Percentiles rank a stretch among this genome's conserved stretches.
Evolutionary conservation across 768 basidiomycete species (phyloP).

Genomic region (Polyporus arcularius): DNA sequence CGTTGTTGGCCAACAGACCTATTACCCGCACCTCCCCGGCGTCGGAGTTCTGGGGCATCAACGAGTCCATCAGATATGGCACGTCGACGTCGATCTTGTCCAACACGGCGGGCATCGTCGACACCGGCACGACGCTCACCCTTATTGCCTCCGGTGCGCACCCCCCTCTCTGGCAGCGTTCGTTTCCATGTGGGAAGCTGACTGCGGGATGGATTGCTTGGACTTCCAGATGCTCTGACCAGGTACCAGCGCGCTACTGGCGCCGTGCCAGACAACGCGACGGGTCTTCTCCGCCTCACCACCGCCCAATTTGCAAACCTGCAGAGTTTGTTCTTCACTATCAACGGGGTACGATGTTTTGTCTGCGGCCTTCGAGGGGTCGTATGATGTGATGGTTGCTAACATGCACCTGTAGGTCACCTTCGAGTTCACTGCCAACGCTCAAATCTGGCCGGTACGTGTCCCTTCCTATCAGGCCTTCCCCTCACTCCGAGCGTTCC

Average conservation of each 20-base stretch:
- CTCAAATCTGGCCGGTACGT: constrained; percentile 35
- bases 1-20: constrained; percentile 16
- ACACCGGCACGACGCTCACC: constrained; percentile 39
- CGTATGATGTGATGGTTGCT: neutral
- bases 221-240: constrained; percentile 30
- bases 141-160: constrained; percentile 31
- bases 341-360: constrained; percentile 25
- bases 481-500: neutral
- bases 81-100: constrained; percentile 25
- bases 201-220: neutral
- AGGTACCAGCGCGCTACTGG: constrained; percentile 35
- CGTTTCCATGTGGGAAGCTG: neutral
- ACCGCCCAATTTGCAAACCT: constrained; percentile 31
- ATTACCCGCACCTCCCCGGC: constrained; percentile 34
- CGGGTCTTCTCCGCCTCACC: constrained; percentile 34
- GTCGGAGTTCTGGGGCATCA: constrained; percentile 35
- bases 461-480: neutral
- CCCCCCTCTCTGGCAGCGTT: neutral
- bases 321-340: constrained; percentile 34
- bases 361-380: neutral
- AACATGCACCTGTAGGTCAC: constrained; percentile 12
- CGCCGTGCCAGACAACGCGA: constrained; percentile 30
- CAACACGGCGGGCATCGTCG: constrained; percentile 35
- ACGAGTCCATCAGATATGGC: constrained; percentile 34
- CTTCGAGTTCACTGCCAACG: constrained; percentile 32